A percentile compares a stretch with the other conserved stretches of the same genome.
Conservation (phyloP, 257 asterid genomes). For the Ilex asprella region DNA sequence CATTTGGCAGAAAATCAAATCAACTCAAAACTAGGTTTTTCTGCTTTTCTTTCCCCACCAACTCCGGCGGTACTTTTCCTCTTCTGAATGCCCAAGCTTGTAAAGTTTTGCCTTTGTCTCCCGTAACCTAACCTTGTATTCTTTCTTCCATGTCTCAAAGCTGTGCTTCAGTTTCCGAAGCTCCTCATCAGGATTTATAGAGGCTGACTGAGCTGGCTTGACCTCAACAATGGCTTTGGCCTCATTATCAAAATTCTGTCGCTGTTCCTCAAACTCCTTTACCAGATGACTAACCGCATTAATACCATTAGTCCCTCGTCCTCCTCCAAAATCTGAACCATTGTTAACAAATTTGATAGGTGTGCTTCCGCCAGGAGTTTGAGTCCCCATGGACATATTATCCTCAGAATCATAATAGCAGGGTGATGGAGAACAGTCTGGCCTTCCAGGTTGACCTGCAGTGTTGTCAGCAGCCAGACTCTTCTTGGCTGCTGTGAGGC, state of each 20-base stretch:
- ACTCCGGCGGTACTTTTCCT: constrained; percentile 36
- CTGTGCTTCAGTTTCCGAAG: constrained; percentile 44
- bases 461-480: constrained; percentile 38
- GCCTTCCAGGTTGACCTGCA: constrained; percentile 30
- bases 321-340: constrained; percentile 26
- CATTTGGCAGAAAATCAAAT: too few relatives aligned
- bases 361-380: constrained; percentile 57
- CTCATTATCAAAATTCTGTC: constrained; percentile 48
- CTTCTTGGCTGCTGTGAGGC: constrained; percentile 62
- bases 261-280: constrained; percentile 54
- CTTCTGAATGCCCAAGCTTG: constrained; percentile 34
- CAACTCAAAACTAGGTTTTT: constrained; percentile 9
- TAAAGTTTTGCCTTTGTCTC: constrained; percentile 52
- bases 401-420: constrained; percentile 61
- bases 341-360: constrained; percentile 36
- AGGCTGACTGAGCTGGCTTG: constrained; percentile 28
- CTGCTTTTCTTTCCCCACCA: constrained; percentile 80
- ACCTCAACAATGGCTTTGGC: constrained; percentile 37
- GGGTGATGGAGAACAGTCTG: constrained; percentile 51
- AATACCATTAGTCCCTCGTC: constrained; percentile 34
- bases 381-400: constrained; percentile 46
- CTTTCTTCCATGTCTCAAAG: constrained; percentile 66
- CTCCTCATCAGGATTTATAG: constrained; percentile 33
- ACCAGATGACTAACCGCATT: constrained; percentile 40
- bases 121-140: constrained; percentile 53